A percentile compares a stretch with the other conserved stretches of the same genome.
Conservation (phyloP, 768 basidiomycete species). For the Hemileccinum rubropunctum region DNA sequence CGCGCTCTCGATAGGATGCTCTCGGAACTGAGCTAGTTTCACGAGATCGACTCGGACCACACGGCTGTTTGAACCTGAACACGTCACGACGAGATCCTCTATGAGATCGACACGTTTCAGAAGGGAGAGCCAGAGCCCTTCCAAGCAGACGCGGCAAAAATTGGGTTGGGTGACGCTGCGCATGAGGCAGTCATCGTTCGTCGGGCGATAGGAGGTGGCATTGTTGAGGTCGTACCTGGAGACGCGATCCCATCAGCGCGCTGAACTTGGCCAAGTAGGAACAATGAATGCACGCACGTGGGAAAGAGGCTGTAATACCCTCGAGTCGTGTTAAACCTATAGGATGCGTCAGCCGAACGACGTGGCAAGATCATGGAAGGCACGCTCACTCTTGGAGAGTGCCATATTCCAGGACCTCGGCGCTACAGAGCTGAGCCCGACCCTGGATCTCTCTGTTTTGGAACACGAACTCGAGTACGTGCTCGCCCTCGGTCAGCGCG, state of each 20-base stretch:
- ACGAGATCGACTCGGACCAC: constrained; percentile 50
- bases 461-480: constrained; percentile 59
- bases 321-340: constrained; percentile 56
- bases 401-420: constrained; percentile 73
- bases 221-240: constrained; percentile 56
- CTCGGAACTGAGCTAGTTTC: constrained; percentile 57
- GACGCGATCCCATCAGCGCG: background rate
- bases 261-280: background rate
- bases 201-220: constrained; percentile 71
- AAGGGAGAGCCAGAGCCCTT: constrained; percentile 71
- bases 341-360: background rate
- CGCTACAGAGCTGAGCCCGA: constrained; percentile 71
- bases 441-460: constrained; percentile 46
- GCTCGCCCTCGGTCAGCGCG: constrained; percentile 47
- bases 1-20: constrained; percentile 22
- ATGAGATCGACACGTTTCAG: constrained; percentile 59
- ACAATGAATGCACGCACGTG: constrained; percentile 46
- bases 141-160: constrained; percentile 73
- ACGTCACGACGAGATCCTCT: constrained; percentile 47
- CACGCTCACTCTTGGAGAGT: constrained; percentile 53
- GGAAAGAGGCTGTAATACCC: constrained; percentile 70
- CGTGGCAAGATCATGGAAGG: background rate
- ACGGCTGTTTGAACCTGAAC: constrained; percentile 31
- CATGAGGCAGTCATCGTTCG: constrained; percentile 83
- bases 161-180: constrained; percentile 64